Base-by-base conservation (phyloP, 2,329 filamentous ascomycete species). In the Talaromyces piceae region DNA sequence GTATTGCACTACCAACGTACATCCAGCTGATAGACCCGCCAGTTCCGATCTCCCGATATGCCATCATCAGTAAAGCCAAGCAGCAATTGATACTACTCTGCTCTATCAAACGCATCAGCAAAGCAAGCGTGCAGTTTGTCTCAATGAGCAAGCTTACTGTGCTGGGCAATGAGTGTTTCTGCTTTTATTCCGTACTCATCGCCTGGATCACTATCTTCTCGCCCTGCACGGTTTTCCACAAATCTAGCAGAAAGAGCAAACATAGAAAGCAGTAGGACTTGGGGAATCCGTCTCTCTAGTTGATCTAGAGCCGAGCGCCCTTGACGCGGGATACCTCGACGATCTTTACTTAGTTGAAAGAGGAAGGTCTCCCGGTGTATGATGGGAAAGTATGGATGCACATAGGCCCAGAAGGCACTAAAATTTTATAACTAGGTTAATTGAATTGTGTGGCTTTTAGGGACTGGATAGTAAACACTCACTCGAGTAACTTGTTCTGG, bases 11-110 rank as follows among this genome's bases (percentile, higher is more conserved):
- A 4, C 51, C 51, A 16, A 53, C 51, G 16, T 53, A 53, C 48
- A 53, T 53, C 51, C 51, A 53, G 23, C 51, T 53, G 18, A 50
- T 51, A 23, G 51, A 53, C 9, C 51, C 51, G 5, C 51, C 51
- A n/a, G 51, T 53, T 23, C 51, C 51, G n/a, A 53, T 53, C n/a
- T 53, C 51, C 1, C 51, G 48, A 33, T 53, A 53, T 16, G 51
- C 51, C 51, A 53, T 53, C 51, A 53, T 51, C 4, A 53, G 49
- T 18, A 53, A 39, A 9, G 51, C 51, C 16, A 53, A 37, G 18
- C 51, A 51, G 44, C 48, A 51, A 6, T 53, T 51, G 30, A 53
- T 47, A 28, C 48, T 53, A 44, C 51, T 53, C 47, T 53, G 51
- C 33, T 53, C 51, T 53, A 23, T 50, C n/a, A 45, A 18, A 28